These are phyloP conservation scores for Balakata baccata DNA, from an alignment of 345 rosid genomes.

Conservation along the genomic window DNA sequence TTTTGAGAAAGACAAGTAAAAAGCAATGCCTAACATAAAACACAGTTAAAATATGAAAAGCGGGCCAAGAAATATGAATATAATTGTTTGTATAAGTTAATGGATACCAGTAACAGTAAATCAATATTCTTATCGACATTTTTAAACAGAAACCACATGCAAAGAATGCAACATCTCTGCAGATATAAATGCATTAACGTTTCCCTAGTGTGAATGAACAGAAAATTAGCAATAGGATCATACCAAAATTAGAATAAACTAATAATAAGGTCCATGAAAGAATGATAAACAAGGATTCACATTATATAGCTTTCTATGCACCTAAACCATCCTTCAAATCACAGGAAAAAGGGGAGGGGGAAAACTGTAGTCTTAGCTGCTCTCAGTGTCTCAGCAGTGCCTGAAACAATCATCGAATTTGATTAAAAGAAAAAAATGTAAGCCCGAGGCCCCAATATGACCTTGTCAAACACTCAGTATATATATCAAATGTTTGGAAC, in stretches of 20 bases:
- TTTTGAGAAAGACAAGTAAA: not conserved
- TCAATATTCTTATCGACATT: not conserved
- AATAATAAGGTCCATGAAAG: not conserved
- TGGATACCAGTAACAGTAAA: not conserved
- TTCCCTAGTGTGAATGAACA: not conserved
- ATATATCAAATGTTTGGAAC: not conserved
- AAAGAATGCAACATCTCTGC: not conserved
- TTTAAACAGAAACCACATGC: not conserved
- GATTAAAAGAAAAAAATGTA: not conserved
- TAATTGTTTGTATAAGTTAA: not conserved
- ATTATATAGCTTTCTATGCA: not conserved
- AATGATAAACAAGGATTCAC: constrained; percentile 3
- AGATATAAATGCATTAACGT: not conserved
- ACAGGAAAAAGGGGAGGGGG: not conserved
- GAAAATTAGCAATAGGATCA: not conserved
- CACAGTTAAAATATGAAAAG: not conserved
- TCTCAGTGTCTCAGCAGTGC: not conserved
- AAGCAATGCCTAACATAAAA: not conserved
- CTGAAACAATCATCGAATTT: not conserved
- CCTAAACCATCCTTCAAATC: constrained; percentile 4
- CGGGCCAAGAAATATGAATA: not conserved
- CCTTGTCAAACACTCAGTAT: not conserved
- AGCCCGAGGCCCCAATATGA: not conserved
- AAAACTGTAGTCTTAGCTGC: not conserved
- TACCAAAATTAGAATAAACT: not conserved